A percentile compares a stretch with the other conserved stretches of the same genome.
Evolutionary conservation across 208 protist genomes (phyloP).

Genomic region (Wallacemonas rigidus): DNA sequence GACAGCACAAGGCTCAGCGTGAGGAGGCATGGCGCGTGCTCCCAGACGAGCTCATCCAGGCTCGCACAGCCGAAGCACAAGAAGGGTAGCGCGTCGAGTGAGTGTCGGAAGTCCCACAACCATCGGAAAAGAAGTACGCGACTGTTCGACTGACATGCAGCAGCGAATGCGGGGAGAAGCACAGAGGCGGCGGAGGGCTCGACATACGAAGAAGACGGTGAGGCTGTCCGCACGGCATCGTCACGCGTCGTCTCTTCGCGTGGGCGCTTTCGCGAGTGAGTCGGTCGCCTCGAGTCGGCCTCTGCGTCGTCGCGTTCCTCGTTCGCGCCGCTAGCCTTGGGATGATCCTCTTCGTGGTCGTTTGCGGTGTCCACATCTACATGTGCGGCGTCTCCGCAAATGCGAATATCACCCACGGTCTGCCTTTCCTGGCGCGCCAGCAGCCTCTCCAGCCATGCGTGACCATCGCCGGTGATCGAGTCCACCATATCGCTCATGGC

Average conservation of each 20-base stretch:
- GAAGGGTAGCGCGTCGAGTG: constrained; percentile 63
- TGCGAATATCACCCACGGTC: no score
- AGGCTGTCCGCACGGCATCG: background rate
- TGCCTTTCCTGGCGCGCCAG: background rate
- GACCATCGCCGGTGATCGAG: background rate
- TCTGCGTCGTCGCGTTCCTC: background rate
- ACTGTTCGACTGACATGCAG: constrained; percentile 44
- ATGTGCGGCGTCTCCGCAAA: background rate
- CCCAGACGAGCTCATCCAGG: constrained; percentile 27
- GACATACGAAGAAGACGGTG: background rate
- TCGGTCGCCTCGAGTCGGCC: background rate
- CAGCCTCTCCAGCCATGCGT: background rate
- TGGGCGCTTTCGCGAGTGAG: background rate
- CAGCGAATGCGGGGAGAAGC: constrained; percentile 17
- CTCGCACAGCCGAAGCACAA: constrained; percentile 57
- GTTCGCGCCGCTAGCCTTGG: background rate
- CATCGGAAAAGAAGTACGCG: constrained; percentile 61
- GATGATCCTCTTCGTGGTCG: background rate
- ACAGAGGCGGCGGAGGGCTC: background rate
- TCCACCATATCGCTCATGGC: background rate
- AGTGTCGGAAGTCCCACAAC: constrained; percentile 65
- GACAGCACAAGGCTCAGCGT: constrained; percentile 60
- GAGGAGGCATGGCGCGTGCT: constrained; percentile 34
- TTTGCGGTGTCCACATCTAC: background rate
- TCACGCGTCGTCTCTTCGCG: background rate